Conservation (phyloP, 1,284 basidiomycete species). For the Cutaneotrichosporon cavernicola region DNA sequence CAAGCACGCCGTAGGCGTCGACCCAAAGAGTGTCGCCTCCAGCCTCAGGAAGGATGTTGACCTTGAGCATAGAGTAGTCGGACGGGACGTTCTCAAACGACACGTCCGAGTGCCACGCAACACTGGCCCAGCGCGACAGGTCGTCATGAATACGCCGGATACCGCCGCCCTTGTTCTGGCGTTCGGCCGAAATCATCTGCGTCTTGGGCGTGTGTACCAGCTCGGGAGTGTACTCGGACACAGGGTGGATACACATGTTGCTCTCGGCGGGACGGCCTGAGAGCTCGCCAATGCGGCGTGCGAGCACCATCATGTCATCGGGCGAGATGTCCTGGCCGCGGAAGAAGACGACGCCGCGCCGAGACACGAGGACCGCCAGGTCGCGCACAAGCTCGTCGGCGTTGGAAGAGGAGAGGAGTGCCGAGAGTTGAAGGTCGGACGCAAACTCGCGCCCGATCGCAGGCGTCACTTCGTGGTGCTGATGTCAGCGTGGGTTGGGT, state of each 20-base stretch:
- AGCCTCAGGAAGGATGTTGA: conserved; percentile 60
- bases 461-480: conserved; percentile 16
- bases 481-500: neutral
- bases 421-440: conserved; percentile 16
- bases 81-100: conserved; percentile 66
- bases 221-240: conserved; percentile 30
- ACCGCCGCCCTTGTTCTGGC: conserved; percentile 33
- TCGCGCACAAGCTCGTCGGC: conserved; percentile 53
- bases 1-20: conserved; percentile 48
- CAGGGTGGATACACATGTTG: conserved; percentile 36
- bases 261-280: conserved; percentile 51
- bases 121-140: conserved; percentile 35
- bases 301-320: conserved; percentile 57
- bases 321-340: conserved; percentile 58
- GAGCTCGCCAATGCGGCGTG: conserved; percentile 59
- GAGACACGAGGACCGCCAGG: conserved; percentile 61
- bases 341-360: conserved; percentile 72
- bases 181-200: conserved; percentile 28
- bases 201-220: conserved; percentile 24
- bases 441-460: conserved; percentile 21
- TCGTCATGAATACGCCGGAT: conserved; percentile 38
- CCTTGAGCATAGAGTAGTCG: conserved; percentile 64
- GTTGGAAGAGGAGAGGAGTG: conserved; percentile 12
- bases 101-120: conserved; percentile 29
- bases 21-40: conserved; percentile 57